phyloP scores from a whole-genome alignment of 2,329 filamentous ascomycete species.

The Pleoardoris graminearum region DNA sequence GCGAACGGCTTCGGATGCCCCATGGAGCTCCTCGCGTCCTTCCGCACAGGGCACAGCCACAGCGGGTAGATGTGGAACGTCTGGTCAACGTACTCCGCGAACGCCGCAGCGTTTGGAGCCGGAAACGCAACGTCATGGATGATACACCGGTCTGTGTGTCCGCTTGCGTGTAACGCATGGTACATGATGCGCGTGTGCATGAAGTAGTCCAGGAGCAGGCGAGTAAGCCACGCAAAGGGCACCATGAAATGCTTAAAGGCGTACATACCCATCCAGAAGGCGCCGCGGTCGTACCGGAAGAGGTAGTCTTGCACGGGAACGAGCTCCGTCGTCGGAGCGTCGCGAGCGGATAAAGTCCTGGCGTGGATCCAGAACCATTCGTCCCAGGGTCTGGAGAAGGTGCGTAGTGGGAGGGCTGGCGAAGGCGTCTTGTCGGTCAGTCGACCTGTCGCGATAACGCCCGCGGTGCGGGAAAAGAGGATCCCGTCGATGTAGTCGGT shows the following conservation, averaged over 20 bases:
- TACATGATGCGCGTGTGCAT: constrained; percentile 67
- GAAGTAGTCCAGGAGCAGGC: constrained; percentile 62
- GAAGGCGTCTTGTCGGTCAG: constrained; percentile 52
- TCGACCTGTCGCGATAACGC: constrained; percentile 64
- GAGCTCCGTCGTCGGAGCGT: constrained; percentile 37
- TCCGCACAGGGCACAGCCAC: constrained; percentile 60
- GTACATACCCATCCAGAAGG: constrained; percentile 65
- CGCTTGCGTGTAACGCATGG: constrained; percentile 62
- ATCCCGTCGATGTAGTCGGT: constrained; percentile 73
- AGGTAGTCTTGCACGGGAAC: constrained; percentile 60
- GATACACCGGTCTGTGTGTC: constrained; percentile 59
- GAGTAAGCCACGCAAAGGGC: constrained; percentile 62
- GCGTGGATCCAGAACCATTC: constrained; percentile 77
- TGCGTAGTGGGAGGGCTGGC: constrained; percentile 27
- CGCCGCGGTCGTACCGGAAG: constrained; percentile 67
- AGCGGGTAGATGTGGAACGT: constrained; percentile 58
- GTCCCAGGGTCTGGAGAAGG: constrained; percentile 62
- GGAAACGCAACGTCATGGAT: constrained; percentile 67
- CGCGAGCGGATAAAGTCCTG: constrained; percentile 13
- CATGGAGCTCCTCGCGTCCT: constrained; percentile 36
- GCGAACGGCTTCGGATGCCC: constrained; percentile 26
- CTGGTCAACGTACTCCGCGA: constrained; percentile 56
- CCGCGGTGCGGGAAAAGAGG: constrained; percentile 58
- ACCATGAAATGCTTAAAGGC: constrained; percentile 63
- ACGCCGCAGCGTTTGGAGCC: constrained; percentile 52